Conservation (phyloP, 306 rosid species). For the Clitoria ternatea region DNA sequence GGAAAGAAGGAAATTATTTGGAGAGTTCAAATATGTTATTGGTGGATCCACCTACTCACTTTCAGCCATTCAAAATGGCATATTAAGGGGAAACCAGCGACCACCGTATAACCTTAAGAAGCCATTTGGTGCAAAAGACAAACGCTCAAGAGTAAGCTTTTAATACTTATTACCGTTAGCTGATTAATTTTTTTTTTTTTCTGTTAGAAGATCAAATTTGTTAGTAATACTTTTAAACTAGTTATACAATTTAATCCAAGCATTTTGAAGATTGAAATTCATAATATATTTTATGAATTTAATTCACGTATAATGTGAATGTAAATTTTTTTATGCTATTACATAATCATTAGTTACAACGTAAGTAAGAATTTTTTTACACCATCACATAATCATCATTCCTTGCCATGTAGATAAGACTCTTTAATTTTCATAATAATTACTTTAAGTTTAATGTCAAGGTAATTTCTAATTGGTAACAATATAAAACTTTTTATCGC, state of each 20-base stretch:
- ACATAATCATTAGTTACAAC: too few relatives aligned
- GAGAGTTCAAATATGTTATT: constrained; percentile 77
- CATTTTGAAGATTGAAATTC: neutral
- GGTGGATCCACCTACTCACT: constrained; percentile 84
- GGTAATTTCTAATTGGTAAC: too few relatives aligned
- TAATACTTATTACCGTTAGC: neutral
- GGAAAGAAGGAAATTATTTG: constrained; percentile 73
- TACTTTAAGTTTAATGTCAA: too few relatives aligned
- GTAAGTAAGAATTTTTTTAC: too few relatives aligned
- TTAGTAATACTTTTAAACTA: neutral
- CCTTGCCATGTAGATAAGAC: too few relatives aligned
- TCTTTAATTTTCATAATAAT: too few relatives aligned
- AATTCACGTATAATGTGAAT: too few relatives aligned
- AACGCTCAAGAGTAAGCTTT: constrained; percentile 52
- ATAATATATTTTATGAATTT: too few relatives aligned
- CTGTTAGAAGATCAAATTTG: neutral
- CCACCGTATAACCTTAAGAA: constrained; percentile 85
- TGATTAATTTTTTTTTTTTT: neutral
- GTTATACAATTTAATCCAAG: neutral
- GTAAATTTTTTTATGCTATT: too few relatives aligned
- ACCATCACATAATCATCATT: too few relatives aligned
- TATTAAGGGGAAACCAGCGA: constrained; percentile 87
- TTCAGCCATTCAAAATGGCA: constrained; percentile 88
- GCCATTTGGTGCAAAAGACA: constrained; percentile 83
- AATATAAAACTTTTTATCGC: too few relatives aligned